Evolutionary conservation across 768 basidiomycete genomes (phyloP), one percentile per base, ranked within the genome.

Genomic region (Botryobasidium botryosum): DNA sequence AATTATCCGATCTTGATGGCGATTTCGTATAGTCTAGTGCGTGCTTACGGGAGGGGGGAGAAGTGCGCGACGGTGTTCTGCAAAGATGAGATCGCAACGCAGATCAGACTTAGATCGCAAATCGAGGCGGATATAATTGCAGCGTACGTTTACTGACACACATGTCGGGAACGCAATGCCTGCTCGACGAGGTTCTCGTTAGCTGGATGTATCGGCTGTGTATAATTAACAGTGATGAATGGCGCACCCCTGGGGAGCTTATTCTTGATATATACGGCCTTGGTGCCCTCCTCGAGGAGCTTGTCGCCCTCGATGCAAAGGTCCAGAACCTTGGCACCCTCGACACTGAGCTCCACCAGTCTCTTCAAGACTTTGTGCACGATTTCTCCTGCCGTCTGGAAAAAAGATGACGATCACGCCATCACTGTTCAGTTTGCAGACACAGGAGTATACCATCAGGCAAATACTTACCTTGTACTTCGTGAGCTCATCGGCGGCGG

Each of bases 111-210:
- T 26, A 1, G 23, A 10, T 7, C 8, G 12, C 10, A 42, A 15
- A n/a, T n/a, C n/a, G n/a, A 20, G 40, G 21, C 26, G 20, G 26
- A 25, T 15, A 27, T 13, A 36, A 3, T 24, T 15, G 12, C 12
- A 8, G 17, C 43, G 8, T 10, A 50, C 49, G 75, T 97, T 96
- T 53, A 97, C 77, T 21, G 88, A 91, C 53, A 99, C 65, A 54
- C 71, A 76, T 15, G 94, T 96, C 15, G 94, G 94, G 71, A 96
- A 96, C 2, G 88, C 87, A 58, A 92, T 69, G 45, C 87, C 87
- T 91, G 38, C 6, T 3, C 6, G 23, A 24, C 10, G 4, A 26
- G 21, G n/a, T 23, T 25, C 13, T 29, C 2, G 35, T 40, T n/a
- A 44, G n/a, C n/a, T n/a, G n/a, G n/a, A n/a, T n/a, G n/a, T n/a